A percentile compares a stretch with the other conserved stretches of the same genome.
Conservation (phyloP, 228 moss, liverwort and hornwort genomes). For the Sphagnum fallax region DNA sequence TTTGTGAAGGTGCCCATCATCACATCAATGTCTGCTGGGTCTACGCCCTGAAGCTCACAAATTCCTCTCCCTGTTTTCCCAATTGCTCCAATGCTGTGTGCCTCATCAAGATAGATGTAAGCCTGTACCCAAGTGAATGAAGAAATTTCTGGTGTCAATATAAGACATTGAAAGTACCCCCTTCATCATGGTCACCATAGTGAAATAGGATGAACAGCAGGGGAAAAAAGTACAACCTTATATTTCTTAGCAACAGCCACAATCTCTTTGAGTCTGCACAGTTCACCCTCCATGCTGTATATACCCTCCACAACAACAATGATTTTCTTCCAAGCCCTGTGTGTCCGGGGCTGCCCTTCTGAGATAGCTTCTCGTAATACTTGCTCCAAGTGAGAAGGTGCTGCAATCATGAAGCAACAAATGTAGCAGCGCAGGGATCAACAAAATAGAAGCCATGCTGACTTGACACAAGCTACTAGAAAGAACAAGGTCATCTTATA, state of each 20-base stretch:
- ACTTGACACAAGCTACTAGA: not conserved
- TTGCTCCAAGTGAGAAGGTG: slow-evolving; percentile 73
- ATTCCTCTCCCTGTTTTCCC: slow-evolving; percentile 85
- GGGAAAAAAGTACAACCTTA: slow-evolving; percentile 36
- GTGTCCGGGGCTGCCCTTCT: slow-evolving; percentile 82
- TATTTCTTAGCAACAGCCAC: slow-evolving; percentile 72
- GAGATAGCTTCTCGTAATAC: slow-evolving; percentile 74
- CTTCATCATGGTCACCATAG: not conserved
- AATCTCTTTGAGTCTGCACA: slow-evolving; percentile 78
- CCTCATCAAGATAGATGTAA: slow-evolving; percentile 85
- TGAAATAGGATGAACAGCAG: not conserved
- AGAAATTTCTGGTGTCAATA: not conserved
- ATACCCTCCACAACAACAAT: slow-evolving; percentile 91
- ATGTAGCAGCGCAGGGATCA: not conserved
- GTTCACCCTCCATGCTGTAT: slow-evolving; percentile 98
- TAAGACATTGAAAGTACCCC: not conserved
- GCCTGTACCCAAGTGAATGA: slow-evolving; percentile 26
- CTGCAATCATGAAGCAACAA: slow-evolving; percentile 6
- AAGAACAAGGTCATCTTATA: too few species aligned
- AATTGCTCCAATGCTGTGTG: slow-evolving; percentile 96
- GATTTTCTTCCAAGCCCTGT: slow-evolving; percentile 96
- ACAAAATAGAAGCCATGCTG: not conserved
- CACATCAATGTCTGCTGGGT: slow-evolving; percentile 75
- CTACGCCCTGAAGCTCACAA: slow-evolving; percentile 89
- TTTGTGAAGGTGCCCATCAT: slow-evolving; percentile 99